A percentile compares a stretch with the other conserved stretches of the same genome.
Conservation (phyloP, 208 protist species). For the Wallacemonas collosoma region DNA sequence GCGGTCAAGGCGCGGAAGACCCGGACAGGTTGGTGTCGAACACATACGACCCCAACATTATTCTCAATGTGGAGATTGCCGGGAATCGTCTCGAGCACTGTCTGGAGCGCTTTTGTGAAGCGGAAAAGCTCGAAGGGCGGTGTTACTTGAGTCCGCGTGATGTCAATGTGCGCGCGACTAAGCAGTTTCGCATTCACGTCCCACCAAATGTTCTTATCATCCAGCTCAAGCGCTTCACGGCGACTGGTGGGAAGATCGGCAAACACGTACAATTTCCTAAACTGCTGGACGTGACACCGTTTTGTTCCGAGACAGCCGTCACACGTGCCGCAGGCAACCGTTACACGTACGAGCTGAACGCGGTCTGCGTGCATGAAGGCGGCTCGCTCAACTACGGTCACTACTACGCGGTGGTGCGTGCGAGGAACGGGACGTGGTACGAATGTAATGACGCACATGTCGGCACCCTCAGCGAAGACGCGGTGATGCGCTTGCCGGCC, state of each 20-base stretch:
- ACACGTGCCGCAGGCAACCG: conserved; percentile 4
- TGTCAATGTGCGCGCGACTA: conserved; percentile 75
- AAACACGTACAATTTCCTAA: conserved; percentile 72
- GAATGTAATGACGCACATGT: conserved; percentile 85
- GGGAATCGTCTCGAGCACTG: conserved; percentile 79
- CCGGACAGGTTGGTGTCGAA: conserved; percentile 60
- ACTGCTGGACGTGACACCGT: conserved; percentile 58
- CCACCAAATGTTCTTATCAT: conserved; percentile 84
- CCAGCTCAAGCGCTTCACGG: conserved; percentile 89
- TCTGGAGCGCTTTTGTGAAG: conserved; percentile 70
- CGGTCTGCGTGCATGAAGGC: conserved; percentile 89
- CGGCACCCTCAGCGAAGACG: conserved; percentile 58
- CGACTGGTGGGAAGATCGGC: conserved; percentile 61
- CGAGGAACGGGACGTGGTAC: conserved; percentile 85
- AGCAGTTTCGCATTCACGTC: conserved; percentile 81
- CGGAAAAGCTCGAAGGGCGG: conserved; percentile 72
- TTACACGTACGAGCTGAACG: conserved; percentile 84
- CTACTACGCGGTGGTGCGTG: conserved; percentile 89
- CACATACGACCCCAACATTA: conserved; percentile 88
- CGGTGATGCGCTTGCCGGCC: conserved; percentile 68
- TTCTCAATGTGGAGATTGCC: conserved; percentile 74
- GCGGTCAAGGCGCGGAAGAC: conserved; percentile 17
- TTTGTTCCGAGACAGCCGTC: conserved; percentile 38
- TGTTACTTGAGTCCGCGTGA: conserved; percentile 78
- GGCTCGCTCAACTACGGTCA: conserved; percentile 81